A percentile compares a stretch with the other conserved stretches of the same genome.
Conservation (phyloP, 1,284 basidiomycete species). For the Phlebopus sp. region DNA sequence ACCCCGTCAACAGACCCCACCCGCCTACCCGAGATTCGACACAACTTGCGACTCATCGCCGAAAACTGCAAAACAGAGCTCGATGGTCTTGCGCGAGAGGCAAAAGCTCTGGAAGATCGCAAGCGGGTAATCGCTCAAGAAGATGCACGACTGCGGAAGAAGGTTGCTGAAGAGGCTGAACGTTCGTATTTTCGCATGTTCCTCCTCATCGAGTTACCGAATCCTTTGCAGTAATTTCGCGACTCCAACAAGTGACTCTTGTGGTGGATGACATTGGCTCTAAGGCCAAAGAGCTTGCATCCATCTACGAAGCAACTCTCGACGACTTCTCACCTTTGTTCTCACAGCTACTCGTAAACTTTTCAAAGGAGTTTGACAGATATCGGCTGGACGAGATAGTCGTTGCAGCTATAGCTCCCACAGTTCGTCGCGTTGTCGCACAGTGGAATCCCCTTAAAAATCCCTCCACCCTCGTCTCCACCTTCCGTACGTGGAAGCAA, state of each 20-base stretch:
- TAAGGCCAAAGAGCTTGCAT: constrained; percentile 61
- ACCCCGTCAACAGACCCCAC: constrained; percentile 81
- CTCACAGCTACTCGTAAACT: constrained; percentile 68
- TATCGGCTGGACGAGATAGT: constrained; percentile 88
- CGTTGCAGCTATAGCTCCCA: constrained; percentile 84
- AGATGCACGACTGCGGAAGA: constrained; percentile 62
- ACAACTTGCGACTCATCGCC: constrained; percentile 87
- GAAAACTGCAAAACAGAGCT: constrained; percentile 82
- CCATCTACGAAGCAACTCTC: constrained; percentile 65
- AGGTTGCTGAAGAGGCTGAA: constrained; percentile 71
- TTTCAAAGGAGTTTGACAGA: constrained; percentile 73
- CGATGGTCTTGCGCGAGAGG: constrained; percentile 87
- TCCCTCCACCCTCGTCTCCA: constrained; percentile 58
- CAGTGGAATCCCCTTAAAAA: constrained; percentile 75
- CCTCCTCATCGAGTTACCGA: constrained; percentile 11
- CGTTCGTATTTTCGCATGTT: constrained; percentile 42
- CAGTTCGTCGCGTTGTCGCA: constrained; percentile 64
- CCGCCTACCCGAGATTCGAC: constrained; percentile 91
- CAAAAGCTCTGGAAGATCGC: constrained; percentile 75
- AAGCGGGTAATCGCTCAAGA: constrained; percentile 76
- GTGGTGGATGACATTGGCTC: constrained; percentile 67
- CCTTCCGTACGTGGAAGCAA: constrained; percentile 67
- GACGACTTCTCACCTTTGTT: constrained; percentile 71
- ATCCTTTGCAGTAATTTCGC: constrained; percentile 59
- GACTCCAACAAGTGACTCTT: constrained; percentile 73